Evolutionary conservation across 78 protist species (phyloP), one percentile per base, ranked within the genome.

Genomic region (Dictyostelium purpureum): DNA sequence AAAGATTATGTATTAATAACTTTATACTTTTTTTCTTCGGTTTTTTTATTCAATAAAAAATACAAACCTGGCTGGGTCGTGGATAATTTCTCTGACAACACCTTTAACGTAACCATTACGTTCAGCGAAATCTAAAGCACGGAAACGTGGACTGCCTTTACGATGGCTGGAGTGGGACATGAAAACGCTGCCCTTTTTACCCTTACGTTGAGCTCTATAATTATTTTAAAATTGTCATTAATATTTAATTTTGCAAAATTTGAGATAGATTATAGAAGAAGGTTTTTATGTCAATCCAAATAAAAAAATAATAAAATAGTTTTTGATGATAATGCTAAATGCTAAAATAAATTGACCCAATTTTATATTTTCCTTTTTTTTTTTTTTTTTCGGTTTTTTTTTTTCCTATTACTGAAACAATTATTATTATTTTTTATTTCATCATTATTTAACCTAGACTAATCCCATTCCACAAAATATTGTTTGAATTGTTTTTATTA

Each of bases 41-140:
- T n/a, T n/a, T n/a, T n/a, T n/a, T n/a, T n/a, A n/a, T n/a, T n/a
- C n/a, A n/a, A n/a, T n/a, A n/a, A n/a, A n/a, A n/a, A n/a, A n/a
- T n/a, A n/a, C n/a, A n/a, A n/a, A n/a, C n/a, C 69, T 59, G 1
- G 99, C 99, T 56, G 99, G 98, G 69, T 99, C 99, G 98, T 99
- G 99, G 88, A 98, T 95, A 95, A 99, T 98, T 47, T 97, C 98
- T 47, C 38, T 88, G 83, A 94, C 96, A 43, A 79, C 95, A 28
- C 98, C 98, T 71, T 95, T 89, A 81, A 99, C 54, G 96, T 94
- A 99, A 33, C 99, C 99, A 40, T 98, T 57, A 28, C 99, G 90
- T 98, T 99, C 99, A 26, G 98, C 98, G 76, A 47, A 98, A 96
- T 99, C 99, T 52, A 98, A 54, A 26, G 93, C 28, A 65, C 99